Base-by-base conservation (phyloP, 2,329 filamentous ascomycete genomes). In the Allantophomopsis cytisporea region DNA sequence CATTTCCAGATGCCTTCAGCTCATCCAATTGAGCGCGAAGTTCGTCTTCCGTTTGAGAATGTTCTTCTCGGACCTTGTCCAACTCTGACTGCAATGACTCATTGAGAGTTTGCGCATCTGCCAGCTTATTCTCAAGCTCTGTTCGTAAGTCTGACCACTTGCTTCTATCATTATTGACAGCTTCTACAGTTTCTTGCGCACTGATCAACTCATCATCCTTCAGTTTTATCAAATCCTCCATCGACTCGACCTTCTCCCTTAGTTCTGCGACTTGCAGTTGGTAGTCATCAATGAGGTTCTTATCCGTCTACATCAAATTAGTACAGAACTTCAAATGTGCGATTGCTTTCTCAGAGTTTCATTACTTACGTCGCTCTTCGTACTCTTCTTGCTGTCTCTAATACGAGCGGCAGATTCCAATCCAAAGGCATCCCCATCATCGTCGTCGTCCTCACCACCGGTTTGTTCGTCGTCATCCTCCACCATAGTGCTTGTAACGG, bases 401-500 rank as follows among this genome's bases (percentile, higher is more conserved):
- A 53, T 56, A 39, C 45, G 46, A 21, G 56, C 48, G 36, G 52
- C 50, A 37, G 50, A 43, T 48, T 77, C 74, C 31, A 80, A 54
- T 13, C 71, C 73, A 55, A 83, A 83, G 2, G 73, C 69, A 53
- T 79, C 75, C 40, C 69, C 73, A 40, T 80, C 84, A 49, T 94
- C 88, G 55, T 96, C 89, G 58, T 96, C 91, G 37, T 73, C 74
- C 13, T 73, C 71, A 15, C 61, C 63, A 15, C 67, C 69, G 41
- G 62, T 65, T 42, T 62, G 62, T 46, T 85, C 83, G 48, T 94
- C 87, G 47, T 94, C 88, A 55, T 96, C 91, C 58, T 98, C 91
- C 1, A 96, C 77, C 80, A 96, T 88, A 1, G 84, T 95, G 53
- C 89, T 94, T 63, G 96, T 98, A 56, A 95, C 96, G 1, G 91